Evolutionary conservation across 441 rosid species (phyloP), one percentile per base, ranked within the genome.

Genomic region (Daphne laureola): DNA sequence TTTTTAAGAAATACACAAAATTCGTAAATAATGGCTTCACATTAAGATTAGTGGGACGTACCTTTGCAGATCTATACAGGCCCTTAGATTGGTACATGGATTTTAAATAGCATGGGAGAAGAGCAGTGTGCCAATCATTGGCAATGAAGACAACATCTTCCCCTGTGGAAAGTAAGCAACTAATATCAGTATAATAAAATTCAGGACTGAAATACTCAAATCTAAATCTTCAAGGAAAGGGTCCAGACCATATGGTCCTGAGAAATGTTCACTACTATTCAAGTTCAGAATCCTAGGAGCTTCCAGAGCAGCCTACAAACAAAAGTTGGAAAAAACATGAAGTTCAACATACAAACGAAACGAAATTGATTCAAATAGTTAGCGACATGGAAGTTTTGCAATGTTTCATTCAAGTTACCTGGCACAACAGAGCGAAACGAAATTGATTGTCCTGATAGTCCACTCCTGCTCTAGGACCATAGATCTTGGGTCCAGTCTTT

Each of bases 71-170:
- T 62, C 55, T 71, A 74, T 86, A 86, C 26, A 86, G 48, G 17
- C 94, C 98, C 31, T 49, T 70, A 9, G 96, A 66, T 38, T 82
- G 79, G 74, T 84, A 92, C 76, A 76, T 64, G 50, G 76, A n/a
- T 70, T 88, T 79, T 51, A 92, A 64, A 73, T 86, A 88, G 73
- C 96, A 92, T 12, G 98, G 86, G 56, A 92, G 77, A 51, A 82
- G 81, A 67, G 87, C 90, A 43, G 95, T 84, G 73, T 92, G 98
- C 98, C 96, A 92, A 58, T 92, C 96, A 38, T 88, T 92, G 63
- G 89, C 90, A 66, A 91, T 26, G 56, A 91, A 91, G 47, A 81
- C 67, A 49, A 82, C 90, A 73, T 91, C 79, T 53, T 91, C 98
- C 46, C 95, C 96, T 91, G 80, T 41, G 18, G 43, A 53, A 31